Evolutionary conservation across 2,329 filamentous ascomycete species (phyloP).

Genomic region (Chalara sp.): DNA sequence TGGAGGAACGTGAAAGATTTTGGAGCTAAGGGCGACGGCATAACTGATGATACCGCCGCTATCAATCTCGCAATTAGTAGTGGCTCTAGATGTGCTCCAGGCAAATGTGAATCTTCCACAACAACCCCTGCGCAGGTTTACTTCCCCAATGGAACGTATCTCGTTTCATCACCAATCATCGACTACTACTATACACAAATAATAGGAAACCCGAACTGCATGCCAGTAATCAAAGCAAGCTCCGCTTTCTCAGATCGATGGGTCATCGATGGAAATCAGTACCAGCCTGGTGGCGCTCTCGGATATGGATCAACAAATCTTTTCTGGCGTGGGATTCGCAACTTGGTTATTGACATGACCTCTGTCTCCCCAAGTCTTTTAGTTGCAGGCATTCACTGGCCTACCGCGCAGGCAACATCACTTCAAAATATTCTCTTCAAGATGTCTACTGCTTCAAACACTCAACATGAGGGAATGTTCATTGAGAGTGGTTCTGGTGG

Average conservation of each 20-base stretch:
- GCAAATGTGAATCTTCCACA: slow-evolving; percentile 45
- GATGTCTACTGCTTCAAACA: slow-evolving; percentile 40
- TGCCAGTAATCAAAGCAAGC: slow-evolving; percentile 68
- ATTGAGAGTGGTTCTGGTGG: slow-evolving; percentile 52
- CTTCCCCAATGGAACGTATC: slow-evolving; percentile 23
- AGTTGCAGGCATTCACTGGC: slow-evolving; percentile 41
- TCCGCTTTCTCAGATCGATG: slow-evolving; percentile 65
- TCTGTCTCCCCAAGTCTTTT: slow-evolving; percentile 16
- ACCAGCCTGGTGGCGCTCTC: slow-evolving; percentile 55
- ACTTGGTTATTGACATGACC: slow-evolving; percentile 55
- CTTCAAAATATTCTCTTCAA: slow-evolving; percentile 56
- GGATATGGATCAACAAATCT: slow-evolving; percentile 70
- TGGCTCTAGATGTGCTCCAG: slow-evolving; percentile 29
- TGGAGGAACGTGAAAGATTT: slow-evolving; percentile 18
- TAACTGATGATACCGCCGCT: slow-evolving; percentile 75
- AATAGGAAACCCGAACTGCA: slow-evolving; percentile 24
- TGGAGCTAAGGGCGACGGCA: slow-evolving; percentile 36
- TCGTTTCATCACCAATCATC: slow-evolving; percentile 18
- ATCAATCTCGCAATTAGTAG: slow-evolving; percentile 56
- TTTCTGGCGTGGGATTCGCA: slow-evolving; percentile 59
- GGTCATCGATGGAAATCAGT: slow-evolving; percentile 81
- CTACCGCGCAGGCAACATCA: slow-evolving; percentile 48
- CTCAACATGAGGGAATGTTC: slow-evolving; percentile 51
- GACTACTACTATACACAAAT: slow-evolving; percentile 20
- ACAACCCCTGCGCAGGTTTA: slow-evolving; percentile 34